A percentile compares a stretch with the other conserved stretches of the same genome.
Evolutionary conservation across 352 stramenopile species (phyloP).

Genomic region (Phytophthora fragariaefolia): DNA sequence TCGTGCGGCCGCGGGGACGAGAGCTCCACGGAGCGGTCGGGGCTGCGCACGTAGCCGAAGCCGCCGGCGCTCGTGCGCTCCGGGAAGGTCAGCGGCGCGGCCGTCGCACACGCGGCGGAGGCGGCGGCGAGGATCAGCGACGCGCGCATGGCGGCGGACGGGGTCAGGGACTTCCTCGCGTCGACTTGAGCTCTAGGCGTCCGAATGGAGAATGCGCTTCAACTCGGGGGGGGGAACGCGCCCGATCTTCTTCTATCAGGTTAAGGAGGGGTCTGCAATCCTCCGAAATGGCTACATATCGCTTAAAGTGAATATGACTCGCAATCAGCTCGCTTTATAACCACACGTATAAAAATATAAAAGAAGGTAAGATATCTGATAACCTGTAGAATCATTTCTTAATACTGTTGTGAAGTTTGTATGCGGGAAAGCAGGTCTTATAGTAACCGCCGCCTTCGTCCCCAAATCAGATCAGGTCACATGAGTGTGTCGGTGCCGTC

Average conservation of each 20-base stretch:
- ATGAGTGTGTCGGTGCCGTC: slow-evolving; percentile 27
- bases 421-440: too few species aligned
- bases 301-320: too few species aligned
- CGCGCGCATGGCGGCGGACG: slow-evolving; percentile 14
- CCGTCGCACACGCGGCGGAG: slow-evolving; percentile 5
- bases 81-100: slow-evolving; percentile 2
- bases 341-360: too few species aligned
- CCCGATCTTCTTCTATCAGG: slow-evolving; percentile 24
- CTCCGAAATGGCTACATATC: background rate
- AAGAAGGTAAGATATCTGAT: too few species aligned
- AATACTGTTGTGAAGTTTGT: too few species aligned
- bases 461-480: background rate
- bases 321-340: too few species aligned
- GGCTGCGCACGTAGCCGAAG: slow-evolving; percentile 76
- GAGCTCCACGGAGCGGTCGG: slow-evolving; percentile 71
- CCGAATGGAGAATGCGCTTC: slow-evolving; percentile 33
- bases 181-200: slow-evolving; percentile 29
- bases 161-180: background rate
- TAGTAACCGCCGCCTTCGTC: background rate
- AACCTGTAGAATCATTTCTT: too few species aligned
- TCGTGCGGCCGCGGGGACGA: slow-evolving; percentile 72
- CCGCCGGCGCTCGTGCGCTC: slow-evolving; percentile 21
- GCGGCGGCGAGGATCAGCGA: slow-evolving; percentile 20
- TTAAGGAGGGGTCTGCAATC: slow-evolving; percentile 5
- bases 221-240: slow-evolving; percentile 18